phyloP scores from a whole-genome alignment of 805 yeast genomes.

The Wickerhamomyces ciferrii region DNA sequence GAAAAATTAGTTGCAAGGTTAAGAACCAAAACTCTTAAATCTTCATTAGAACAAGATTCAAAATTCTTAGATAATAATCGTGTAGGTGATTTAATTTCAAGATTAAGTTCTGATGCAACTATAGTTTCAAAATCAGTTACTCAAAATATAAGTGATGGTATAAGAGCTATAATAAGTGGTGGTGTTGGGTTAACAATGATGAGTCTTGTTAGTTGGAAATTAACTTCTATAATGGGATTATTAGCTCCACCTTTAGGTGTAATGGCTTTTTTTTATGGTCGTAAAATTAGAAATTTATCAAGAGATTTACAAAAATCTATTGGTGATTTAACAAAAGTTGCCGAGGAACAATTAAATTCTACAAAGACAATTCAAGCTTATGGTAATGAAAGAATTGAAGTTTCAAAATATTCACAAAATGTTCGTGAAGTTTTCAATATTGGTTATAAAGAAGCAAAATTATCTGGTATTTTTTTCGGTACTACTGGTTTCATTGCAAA shows the following conservation, averaged over 20 bases:
- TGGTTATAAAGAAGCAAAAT: slow-evolving; percentile 75
- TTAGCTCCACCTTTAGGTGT: slow-evolving; percentile 79
- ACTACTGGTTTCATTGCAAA: slow-evolving; percentile 84
- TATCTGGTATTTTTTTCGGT: slow-evolving; percentile 73
- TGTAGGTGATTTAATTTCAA: slow-evolving; percentile 87
- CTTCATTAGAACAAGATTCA: slow-evolving; percentile 79
- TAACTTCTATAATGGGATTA: slow-evolving; percentile 76
- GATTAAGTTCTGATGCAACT: slow-evolving; percentile 84
- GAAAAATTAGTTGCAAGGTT: slow-evolving; percentile 83
- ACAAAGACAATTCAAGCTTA: slow-evolving; percentile 86
- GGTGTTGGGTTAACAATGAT: slow-evolving; percentile 87
- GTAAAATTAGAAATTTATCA: slow-evolving; percentile 67
- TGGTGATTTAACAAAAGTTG: slow-evolving; percentile 81
- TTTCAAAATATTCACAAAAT: slow-evolving; percentile 67
- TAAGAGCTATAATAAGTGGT: slow-evolving; percentile 77
- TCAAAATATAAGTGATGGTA: slow-evolving; percentile 89
- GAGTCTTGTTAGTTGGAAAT: slow-evolving; percentile 78
- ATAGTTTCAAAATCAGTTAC: slow-evolving; percentile 83
- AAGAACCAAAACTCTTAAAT: slow-evolving; percentile 70
- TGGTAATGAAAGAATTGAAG: slow-evolving; percentile 77
- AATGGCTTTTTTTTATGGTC: slow-evolving; percentile 80
- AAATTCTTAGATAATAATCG: slow-evolving; percentile 85
- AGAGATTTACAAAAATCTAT: slow-evolving; percentile 76
- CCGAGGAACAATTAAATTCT: slow-evolving; percentile 87
- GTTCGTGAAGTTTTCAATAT: slow-evolving; percentile 60